A percentile compares a stretch with the other conserved stretches of the same genome.
phyloP scores from a whole-genome alignment of 2,329 filamentous ascomycete genomes.

The Cladosporium sp. region DNA sequence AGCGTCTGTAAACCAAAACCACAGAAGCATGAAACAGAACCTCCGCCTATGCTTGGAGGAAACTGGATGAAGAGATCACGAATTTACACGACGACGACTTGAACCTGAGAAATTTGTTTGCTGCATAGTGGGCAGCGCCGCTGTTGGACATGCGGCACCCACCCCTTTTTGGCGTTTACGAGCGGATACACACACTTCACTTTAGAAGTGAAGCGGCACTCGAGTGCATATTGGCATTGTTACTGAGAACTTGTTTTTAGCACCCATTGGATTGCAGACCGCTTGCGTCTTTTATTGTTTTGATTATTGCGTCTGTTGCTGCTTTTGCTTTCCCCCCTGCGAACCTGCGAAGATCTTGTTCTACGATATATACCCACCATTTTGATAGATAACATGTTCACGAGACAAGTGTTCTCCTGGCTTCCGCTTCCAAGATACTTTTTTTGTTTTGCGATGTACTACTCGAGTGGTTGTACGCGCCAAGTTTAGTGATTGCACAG shows the following conservation, averaged over 20 bases:
- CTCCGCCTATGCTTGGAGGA: not conserved
- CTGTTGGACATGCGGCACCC: conserved; percentile 1
- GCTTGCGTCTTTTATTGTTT: not conserved
- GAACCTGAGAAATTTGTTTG: not conserved
- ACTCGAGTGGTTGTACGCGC: no score
- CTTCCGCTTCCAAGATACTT: no score
- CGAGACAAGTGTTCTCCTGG: not conserved
- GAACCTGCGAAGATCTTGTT: not conserved
- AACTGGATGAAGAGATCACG: not conserved
- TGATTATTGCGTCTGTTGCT: not conserved
- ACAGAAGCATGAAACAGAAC: not conserved
- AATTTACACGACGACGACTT: not conserved
- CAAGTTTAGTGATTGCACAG: no score
- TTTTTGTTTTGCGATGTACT: no score
- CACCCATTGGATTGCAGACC: not conserved
- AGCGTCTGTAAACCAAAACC: not conserved
- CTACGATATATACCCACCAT: not conserved
- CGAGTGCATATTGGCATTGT: not conserved
- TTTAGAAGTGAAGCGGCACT: not conserved
- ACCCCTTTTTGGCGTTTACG: not conserved
- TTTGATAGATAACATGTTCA: not conserved
- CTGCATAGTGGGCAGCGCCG: not conserved
- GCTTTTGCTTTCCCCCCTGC: not conserved
- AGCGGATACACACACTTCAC: not conserved
- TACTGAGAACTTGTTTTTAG: not conserved